Percentiles rank a stretch among this genome's conserved stretches.
These are phyloP conservation scores for Metarhizium brunneum DNA, from an alignment of 2,329 filamentous ascomycete genomes.

Conservation along the genomic window DNA sequence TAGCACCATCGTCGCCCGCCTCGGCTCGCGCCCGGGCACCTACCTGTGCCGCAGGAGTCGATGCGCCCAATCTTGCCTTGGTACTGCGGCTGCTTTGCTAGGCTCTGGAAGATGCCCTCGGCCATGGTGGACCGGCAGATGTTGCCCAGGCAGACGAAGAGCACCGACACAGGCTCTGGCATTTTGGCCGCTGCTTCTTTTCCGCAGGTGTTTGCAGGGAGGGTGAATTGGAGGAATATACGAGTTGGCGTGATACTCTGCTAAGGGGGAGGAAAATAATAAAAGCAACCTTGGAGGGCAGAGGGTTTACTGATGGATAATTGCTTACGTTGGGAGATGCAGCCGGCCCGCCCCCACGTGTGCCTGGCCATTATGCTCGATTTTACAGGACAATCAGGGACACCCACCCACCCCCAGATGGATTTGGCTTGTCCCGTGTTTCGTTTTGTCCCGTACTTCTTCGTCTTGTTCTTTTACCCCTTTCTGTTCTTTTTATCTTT, in stretches of 20 bases:
- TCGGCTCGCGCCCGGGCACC: neutral
- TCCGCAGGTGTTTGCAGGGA: neutral
- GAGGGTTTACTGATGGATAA: neutral
- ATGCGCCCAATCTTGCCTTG: constrained; percentile 54
- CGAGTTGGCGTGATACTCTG: neutral
- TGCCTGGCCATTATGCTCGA: neutral
- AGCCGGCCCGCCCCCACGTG: neutral
- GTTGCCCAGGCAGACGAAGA: constrained; percentile 96
- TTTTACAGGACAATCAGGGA: no score
- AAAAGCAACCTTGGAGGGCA: neutral
- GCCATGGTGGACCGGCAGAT: constrained; percentile 95
- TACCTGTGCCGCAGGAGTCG: constrained; percentile 81
- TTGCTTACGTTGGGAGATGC: neutral
- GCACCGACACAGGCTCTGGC: constrained; percentile 53
- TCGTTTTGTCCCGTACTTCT: neutral
- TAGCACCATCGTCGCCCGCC: neutral
- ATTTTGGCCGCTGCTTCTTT: constrained; percentile 14
- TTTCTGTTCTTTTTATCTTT: neutral
- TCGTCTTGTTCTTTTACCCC: neutral
- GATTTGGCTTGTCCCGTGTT: neutral
- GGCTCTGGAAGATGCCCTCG: constrained; percentile 78
- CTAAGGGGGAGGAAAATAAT: neutral
- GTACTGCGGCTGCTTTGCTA: constrained; percentile 53
- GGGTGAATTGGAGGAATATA: neutral
- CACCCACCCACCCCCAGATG: neutral